phyloP scores from a whole-genome alignment of 2,329 filamentous ascomycete genomes.

The Calonectria henricotiae region DNA sequence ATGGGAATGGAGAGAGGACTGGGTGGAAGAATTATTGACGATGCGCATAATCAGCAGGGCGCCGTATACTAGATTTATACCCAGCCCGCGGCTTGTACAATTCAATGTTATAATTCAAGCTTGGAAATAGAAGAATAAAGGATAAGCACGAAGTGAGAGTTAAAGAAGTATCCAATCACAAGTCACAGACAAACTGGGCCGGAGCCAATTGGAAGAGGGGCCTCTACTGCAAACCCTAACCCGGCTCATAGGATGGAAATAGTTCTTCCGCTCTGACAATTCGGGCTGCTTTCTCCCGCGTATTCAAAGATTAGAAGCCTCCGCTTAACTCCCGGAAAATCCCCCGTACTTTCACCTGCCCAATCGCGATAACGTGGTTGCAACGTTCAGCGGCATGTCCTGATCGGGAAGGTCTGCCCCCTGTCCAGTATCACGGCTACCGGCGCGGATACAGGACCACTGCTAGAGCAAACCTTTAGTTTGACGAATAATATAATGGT shows the following conservation, averaged over 20 bases:
- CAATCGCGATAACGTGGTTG: conserved; percentile 34
- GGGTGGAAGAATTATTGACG: too few species aligned
- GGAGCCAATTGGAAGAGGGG: neutral
- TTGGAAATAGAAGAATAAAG: conserved; percentile 3
- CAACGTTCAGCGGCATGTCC: conserved; percentile 22
- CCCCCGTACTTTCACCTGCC: conserved; percentile 22
- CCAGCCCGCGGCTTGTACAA: neutral
- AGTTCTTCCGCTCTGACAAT: conserved; percentile 11
- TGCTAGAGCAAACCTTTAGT: neutral
- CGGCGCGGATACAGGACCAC: neutral
- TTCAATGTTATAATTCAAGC: conserved; percentile 20
- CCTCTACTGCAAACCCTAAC: too few species aligned
- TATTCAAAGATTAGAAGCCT: conserved; percentile 10
- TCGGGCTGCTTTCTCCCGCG: neutral
- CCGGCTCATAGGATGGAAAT: conserved; percentile 4
- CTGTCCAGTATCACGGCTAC: conserved; percentile 10
- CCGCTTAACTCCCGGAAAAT: neutral
- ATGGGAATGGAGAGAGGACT: neutral
- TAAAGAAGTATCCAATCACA: too few species aligned
- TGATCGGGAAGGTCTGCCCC: conserved; percentile 34
- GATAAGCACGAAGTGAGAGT: neutral
- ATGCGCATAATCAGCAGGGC: neutral
- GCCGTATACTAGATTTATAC: neutral
- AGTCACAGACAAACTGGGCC: neutral
- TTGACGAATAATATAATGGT: neutral